phyloP scores from a whole-genome alignment of 768 basidiomycete species.

The Leccinum boreale region DNA sequence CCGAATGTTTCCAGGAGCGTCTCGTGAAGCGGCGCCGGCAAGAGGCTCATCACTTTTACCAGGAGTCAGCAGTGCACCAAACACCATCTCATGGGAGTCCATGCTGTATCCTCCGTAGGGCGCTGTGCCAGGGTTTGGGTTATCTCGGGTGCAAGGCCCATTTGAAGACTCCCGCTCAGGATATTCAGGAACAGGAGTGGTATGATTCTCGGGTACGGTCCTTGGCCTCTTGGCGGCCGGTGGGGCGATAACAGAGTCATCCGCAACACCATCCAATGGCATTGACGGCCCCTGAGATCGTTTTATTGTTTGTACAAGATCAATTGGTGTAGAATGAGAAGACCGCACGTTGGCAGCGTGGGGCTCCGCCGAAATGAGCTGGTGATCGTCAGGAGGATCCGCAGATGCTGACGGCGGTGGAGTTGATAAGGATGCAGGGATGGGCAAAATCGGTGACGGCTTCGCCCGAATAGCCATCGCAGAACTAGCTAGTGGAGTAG shows the following conservation, averaged over 20 bases:
- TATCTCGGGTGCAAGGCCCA: slow-evolving; percentile 3
- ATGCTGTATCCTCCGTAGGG: background rate
- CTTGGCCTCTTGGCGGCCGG: slow-evolving; percentile 25
- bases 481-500: slow-evolving; percentile 42
- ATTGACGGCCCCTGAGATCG: slow-evolving; percentile 28
- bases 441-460: slow-evolving; percentile 39
- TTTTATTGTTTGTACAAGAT: slow-evolving; percentile 21
- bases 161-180: slow-evolving; percentile 6
- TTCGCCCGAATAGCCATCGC: slow-evolving; percentile 34
- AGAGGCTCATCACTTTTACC: slow-evolving; percentile 1
- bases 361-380: slow-evolving; percentile 3
- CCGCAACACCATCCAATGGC: slow-evolving; percentile 23
- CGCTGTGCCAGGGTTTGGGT: background rate
- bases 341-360: slow-evolving; percentile 10
- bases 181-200: background rate
- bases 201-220: slow-evolving; percentile 3
- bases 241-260: slow-evolving; percentile 16
- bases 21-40: background rate
- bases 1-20: slow-evolving; percentile 13
- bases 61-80: slow-evolving; percentile 1
- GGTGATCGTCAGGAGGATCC: slow-evolving; percentile 18
- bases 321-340: slow-evolving; percentile 15
- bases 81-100: background rate
- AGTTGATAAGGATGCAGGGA: slow-evolving; percentile 22
- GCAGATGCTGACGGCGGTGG: slow-evolving; percentile 23